Conservation (phyloP, 2,329 filamentous ascomycete species). For the Talaromyces amestolkiae region DNA sequence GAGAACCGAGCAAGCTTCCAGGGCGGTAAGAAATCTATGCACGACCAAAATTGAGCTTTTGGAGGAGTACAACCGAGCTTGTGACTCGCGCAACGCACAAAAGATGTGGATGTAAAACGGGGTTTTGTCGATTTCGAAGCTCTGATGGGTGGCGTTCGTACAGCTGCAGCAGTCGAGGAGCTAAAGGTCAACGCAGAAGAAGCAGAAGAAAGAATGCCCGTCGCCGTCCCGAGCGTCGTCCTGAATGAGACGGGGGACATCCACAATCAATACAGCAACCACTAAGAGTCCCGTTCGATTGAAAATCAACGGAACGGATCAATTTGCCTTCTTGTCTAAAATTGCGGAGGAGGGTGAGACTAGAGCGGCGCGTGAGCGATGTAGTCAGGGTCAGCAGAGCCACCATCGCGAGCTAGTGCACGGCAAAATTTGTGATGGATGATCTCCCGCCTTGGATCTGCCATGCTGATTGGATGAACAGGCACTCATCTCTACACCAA, state of each 20-base stretch:
- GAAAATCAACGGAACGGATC: background rate
- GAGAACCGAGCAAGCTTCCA: background rate
- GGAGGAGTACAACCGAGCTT: background rate
- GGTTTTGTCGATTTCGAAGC: constrained; percentile 1
- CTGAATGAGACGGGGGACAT: constrained; percentile 36
- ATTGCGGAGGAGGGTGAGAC: constrained; percentile 10
- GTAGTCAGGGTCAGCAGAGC: constrained; percentile 14
- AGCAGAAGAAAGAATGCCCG: constrained; percentile 27
- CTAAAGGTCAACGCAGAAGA: constrained; percentile 22
- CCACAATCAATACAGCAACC: constrained; percentile 21
- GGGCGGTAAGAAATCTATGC: background rate
- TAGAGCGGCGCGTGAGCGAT: constrained; percentile 21
- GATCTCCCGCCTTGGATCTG: constrained; percentile 11
- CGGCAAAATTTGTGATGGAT: constrained; percentile 13
- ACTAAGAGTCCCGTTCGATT: background rate
- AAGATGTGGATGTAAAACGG: background rate
- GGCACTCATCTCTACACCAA: background rate
- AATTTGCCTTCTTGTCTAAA: background rate
- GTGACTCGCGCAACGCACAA: constrained; percentile 10
- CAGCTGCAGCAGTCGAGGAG: constrained; percentile 11
- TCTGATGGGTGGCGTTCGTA: background rate
- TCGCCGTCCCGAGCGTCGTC: constrained; percentile 30
- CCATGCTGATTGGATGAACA: constrained; percentile 24
- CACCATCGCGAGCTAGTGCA: background rate
- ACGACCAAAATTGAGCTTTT: background rate